Percentiles rank a stretch among this genome's conserved stretches.
These are phyloP conservation scores for Physcomitrium patens DNA, from an alignment of 225 moss, liverwort and hornwort genomes.

Conservation along the genomic window DNA sequence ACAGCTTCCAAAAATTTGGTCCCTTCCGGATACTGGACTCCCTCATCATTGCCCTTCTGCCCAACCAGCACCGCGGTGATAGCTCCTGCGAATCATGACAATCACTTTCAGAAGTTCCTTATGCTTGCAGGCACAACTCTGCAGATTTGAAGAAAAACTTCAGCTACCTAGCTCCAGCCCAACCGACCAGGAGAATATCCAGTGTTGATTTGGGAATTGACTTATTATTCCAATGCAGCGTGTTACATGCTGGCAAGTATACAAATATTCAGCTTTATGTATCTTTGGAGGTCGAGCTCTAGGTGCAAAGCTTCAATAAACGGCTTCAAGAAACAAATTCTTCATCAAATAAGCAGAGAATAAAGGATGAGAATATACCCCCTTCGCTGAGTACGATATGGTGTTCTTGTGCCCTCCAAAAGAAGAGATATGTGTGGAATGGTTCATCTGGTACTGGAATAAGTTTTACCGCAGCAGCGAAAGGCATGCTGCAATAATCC, in stretches of 20 bases:
- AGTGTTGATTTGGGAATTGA: not conserved
- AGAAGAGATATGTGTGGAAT: conserved; percentile 50
- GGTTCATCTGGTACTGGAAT: conserved; percentile 78
- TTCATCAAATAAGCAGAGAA: conserved; percentile 9
- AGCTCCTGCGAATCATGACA: conserved; percentile 42
- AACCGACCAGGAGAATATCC: not conserved
- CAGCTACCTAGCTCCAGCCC: not conserved
- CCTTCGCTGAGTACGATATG: conserved; percentile 43
- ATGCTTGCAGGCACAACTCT: conserved; percentile 17
- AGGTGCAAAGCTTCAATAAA: not conserved
- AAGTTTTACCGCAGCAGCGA: conserved; percentile 59
- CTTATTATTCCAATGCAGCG: not conserved
- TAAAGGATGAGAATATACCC: conserved; percentile 40
- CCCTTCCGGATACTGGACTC: conserved; percentile 36
- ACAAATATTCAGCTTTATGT: not conserved
- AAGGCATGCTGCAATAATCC: conserved; percentile 64
- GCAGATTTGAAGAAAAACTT: not conserved
- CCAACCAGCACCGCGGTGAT: conserved; percentile 57
- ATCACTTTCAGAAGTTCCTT: conserved; percentile 43
- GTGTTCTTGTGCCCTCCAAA: conserved; percentile 52
- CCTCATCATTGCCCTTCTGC: conserved; percentile 44
- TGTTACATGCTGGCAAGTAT: not conserved
- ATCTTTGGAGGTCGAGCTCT: conserved; percentile 9
- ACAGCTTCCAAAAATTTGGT: conserved; percentile 46
- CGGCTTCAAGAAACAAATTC: not conserved